A percentile compares a stretch with the other conserved stretches of the same genome.
phyloP scores from a whole-genome alignment of 768 basidiomycete species.

The Mycena indigotica region DNA sequence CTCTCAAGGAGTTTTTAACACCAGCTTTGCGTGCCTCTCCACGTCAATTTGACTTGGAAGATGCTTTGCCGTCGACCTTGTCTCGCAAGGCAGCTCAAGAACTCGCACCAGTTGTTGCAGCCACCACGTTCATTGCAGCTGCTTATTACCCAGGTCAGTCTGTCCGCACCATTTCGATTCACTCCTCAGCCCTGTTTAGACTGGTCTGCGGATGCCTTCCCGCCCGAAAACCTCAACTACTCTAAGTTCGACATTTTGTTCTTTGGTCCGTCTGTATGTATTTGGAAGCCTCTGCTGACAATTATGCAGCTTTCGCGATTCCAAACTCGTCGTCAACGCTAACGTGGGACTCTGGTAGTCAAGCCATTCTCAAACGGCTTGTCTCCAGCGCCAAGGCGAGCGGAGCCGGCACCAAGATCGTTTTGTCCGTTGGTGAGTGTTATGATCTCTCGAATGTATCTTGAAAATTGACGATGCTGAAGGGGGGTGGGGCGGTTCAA shows the following conservation, averaged over 20 bases:
- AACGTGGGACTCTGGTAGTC: constrained; percentile 52
- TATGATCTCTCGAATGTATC: constrained; percentile 7
- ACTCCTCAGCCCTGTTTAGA: constrained; percentile 33
- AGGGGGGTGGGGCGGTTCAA: constrained; percentile 75
- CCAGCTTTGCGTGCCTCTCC: constrained; percentile 24
- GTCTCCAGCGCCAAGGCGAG: constrained; percentile 59
- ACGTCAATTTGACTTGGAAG: constrained; percentile 43
- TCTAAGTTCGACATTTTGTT: constrained; percentile 67
- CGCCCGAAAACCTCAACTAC: constrained; percentile 64
- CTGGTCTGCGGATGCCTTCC: constrained; percentile 48
- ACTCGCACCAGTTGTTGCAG: constrained; percentile 25
- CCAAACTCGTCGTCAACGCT: constrained; percentile 60
- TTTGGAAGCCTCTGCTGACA: not conserved
- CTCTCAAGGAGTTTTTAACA: constrained; percentile 43
- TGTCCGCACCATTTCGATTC: constrained; percentile 13
- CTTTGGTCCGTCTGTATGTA: constrained; percentile 47
- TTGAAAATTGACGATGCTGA: not conserved
- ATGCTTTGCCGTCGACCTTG: constrained; percentile 50
- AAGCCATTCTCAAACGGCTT: constrained; percentile 54
- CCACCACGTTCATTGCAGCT: constrained; percentile 40
- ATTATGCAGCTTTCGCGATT: constrained; percentile 61
- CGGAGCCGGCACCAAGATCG: constrained; percentile 62
- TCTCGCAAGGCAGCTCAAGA: constrained; percentile 39
- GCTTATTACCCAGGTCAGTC: constrained; percentile 43
- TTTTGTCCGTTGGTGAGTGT: constrained; percentile 63